These are phyloP conservation scores for Cercospora zeae-maydis DNA, from an alignment of 2,329 filamentous ascomycete species.

Conservation along the genomic window DNA sequence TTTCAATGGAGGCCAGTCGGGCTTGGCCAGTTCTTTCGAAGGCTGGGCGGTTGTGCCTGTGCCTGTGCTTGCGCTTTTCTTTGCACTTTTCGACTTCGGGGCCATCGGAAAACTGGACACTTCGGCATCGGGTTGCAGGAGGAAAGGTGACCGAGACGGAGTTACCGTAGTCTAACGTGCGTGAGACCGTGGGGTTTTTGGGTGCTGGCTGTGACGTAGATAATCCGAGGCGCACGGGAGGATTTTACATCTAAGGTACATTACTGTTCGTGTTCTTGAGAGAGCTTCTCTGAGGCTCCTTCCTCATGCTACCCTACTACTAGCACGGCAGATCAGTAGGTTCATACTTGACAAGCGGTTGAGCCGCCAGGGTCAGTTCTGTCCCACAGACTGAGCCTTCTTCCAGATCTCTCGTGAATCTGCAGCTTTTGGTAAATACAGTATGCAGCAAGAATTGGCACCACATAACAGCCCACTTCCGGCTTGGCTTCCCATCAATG, in stretches of 20 bases:
- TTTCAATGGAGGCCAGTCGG: slow-evolving; percentile 67
- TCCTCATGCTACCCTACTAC: no score
- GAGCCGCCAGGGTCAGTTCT: no score
- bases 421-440: no score
- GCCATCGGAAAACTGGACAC: slow-evolving; percentile 4
- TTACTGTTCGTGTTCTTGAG: background rate
- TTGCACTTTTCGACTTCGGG: slow-evolving; percentile 5
- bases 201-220: background rate
- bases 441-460: background rate
- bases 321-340: no score
- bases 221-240: background rate
- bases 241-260: no score
- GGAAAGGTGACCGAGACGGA: background rate
- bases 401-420: background rate
- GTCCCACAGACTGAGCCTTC: background rate
- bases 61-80: background rate
- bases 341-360: no score
- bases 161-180: no score
- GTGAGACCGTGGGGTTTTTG: no score
- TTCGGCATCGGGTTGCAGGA: background rate
- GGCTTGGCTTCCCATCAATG: background rate
- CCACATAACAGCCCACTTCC: background rate
- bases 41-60: background rate
- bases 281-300: background rate
- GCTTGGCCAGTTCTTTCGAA: slow-evolving; percentile 33